Evolutionary conservation across 164 flowering plant species (phyloP).

Genomic region (Annona cherimola): DNA sequence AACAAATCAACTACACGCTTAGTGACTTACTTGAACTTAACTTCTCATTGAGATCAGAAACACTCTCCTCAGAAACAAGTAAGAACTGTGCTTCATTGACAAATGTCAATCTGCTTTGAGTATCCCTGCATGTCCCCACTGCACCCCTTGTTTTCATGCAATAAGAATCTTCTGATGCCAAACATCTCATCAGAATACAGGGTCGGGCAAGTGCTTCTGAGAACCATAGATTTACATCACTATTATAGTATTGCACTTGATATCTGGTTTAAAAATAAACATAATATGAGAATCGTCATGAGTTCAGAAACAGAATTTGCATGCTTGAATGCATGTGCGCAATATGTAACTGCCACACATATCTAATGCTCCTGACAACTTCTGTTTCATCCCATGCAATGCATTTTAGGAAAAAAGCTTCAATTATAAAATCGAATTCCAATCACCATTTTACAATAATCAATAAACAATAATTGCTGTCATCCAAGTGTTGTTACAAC

Average conservation of each 20-base stretch:
- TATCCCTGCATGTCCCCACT: conserved; percentile 51
- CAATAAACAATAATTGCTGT: too few species aligned
- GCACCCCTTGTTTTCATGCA: conserved; percentile 21
- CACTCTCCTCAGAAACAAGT: conserved; percentile 74
- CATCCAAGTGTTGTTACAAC: too few species aligned
- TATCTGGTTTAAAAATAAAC: conserved; percentile 34
- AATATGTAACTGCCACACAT: background rate
- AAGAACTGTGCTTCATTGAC: conserved; percentile 89
- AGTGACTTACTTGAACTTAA: conserved; percentile 53
- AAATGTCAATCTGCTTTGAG: conserved; percentile 50
- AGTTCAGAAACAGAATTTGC: background rate
- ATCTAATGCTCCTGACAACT: background rate
- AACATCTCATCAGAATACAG: conserved; percentile 56
- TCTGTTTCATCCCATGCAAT: background rate
- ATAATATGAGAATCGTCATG: background rate
- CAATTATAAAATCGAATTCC: too few species aligned
- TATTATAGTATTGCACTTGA: conserved; percentile 46
- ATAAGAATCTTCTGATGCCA: conserved; percentile 20
- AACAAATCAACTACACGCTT: background rate
- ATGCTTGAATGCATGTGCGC: background rate
- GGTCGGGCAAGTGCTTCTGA: conserved; percentile 67
- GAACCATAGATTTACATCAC: conserved; percentile 69
- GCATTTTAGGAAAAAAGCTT: background rate
- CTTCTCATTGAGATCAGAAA: conserved; percentile 64
- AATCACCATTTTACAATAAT: too few species aligned